A percentile compares a stretch with the other conserved stretches of the same genome.
Evolutionary conservation across 345 rosid species (phyloP).

Genomic region (Ailanthus altissimus): DNA sequence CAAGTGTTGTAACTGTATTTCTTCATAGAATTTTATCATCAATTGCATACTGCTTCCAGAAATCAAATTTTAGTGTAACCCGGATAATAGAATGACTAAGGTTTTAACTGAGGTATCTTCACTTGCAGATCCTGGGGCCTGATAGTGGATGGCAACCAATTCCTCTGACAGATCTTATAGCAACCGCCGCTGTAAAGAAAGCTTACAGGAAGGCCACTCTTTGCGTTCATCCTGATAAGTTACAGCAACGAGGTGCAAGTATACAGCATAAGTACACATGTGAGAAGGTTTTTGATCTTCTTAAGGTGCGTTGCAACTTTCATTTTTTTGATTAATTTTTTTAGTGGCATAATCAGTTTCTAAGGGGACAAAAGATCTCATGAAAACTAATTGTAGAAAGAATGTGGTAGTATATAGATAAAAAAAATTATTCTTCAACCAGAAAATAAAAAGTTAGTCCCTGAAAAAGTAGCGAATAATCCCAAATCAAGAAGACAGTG

Average conservation of each 20-base stretch:
- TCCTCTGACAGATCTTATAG: conserved; percentile 71
- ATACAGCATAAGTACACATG: conserved; percentile 85
- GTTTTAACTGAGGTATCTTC: not conserved
- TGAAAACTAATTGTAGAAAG: not conserved
- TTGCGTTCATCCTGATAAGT: conserved; percentile 87
- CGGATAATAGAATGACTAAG: not conserved
- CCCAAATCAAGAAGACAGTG: too few relatives aligned
- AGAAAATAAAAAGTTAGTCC: too few relatives aligned
- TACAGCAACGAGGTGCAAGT: conserved; percentile 96
- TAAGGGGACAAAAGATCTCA: not conserved
- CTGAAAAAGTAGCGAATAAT: too few relatives aligned
- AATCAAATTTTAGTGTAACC: not conserved
- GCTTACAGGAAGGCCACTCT: conserved; percentile 92
- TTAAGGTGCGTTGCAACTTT: conserved; percentile 50
- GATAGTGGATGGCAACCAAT: conserved; percentile 95
- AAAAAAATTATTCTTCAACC: not conserved
- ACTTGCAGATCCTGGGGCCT: conserved; percentile 78
- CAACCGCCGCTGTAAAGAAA: conserved; percentile 77
- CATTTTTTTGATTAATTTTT: not conserved
- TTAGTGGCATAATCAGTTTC: not conserved
- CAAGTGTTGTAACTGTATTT: not conserved
- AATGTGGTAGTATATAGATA: not conserved
- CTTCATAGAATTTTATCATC: not conserved
- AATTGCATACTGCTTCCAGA: not conserved
- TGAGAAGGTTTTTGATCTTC: conserved; percentile 95